A percentile compares a stretch with the other conserved stretches of the same genome.
These are phyloP conservation scores for Russula sp. DNA, from an alignment of 768 basidiomycete genomes.

Conservation along the genomic window DNA sequence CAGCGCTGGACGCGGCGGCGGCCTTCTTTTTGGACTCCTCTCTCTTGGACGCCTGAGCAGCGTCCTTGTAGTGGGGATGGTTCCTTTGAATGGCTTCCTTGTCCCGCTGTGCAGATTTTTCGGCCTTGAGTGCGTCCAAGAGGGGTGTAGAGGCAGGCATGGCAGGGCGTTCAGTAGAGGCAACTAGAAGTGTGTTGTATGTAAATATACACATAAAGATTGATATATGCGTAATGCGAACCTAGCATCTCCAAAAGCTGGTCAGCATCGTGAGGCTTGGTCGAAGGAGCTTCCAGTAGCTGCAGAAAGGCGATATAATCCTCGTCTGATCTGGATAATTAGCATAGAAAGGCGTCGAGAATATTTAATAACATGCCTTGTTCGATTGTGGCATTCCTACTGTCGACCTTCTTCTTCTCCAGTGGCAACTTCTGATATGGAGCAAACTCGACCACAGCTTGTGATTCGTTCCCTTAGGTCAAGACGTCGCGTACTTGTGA, in stretches of 20 bases:
- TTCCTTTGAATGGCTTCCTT: slow-evolving; percentile 70
- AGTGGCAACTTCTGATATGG: slow-evolving; percentile 84
- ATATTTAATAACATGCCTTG: slow-evolving; percentile 54
- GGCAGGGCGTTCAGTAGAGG: slow-evolving; percentile 55
- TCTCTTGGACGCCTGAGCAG: slow-evolving; percentile 39
- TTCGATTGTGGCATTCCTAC: slow-evolving; percentile 83
- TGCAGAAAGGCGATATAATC: slow-evolving; percentile 82
- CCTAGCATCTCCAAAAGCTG: slow-evolving; percentile 59
- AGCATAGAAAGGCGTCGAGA: slow-evolving; percentile 6
- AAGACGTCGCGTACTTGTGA: background rate
- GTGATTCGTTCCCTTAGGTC: slow-evolving; percentile 72
- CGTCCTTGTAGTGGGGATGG: slow-evolving; percentile 69
- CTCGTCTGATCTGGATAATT: slow-evolving; percentile 51
- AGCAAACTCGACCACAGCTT: slow-evolving; percentile 91
- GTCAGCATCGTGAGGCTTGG: slow-evolving; percentile 51
- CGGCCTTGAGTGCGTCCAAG: slow-evolving; percentile 88
- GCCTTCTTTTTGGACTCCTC: slow-evolving; percentile 43
- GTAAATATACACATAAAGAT: background rate
- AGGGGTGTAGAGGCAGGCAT: slow-evolving; percentile 85
- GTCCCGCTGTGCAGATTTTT: slow-evolving; percentile 65
- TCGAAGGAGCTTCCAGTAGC: slow-evolving; percentile 53
- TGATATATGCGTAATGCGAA: slow-evolving; percentile 36
- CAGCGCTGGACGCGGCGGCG: slow-evolving; percentile 18
- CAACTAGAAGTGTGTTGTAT: slow-evolving; percentile 45
- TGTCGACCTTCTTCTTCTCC: slow-evolving; percentile 74